Percentiles rank a stretch among this genome's conserved stretches.
Evolutionary conservation across 2,329 filamentous ascomycete genomes (phyloP).

Genomic region (Curvularia sp.): DNA sequence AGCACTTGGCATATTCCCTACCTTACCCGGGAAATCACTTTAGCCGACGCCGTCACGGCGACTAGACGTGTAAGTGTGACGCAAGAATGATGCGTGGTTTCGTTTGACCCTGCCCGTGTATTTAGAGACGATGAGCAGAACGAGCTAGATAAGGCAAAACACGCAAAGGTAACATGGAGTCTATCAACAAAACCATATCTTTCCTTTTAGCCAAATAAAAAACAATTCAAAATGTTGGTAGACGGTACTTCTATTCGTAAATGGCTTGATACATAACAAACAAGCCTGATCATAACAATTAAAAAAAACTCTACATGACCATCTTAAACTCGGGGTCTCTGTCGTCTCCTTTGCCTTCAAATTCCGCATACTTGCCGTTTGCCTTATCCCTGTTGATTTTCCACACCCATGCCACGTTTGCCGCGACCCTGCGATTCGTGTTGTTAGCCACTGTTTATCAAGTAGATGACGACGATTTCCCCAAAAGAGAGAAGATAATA

Average conservation of each 20-base stretch:
- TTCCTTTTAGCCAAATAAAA: no score
- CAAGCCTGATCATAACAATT: neutral
- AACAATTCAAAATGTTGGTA: neutral
- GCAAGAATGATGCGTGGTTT: neutral
- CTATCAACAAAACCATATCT: no score
- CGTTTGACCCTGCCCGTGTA: neutral
- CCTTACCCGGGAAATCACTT: neutral
- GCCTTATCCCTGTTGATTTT: conserved; percentile 71
- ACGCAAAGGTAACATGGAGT: no score
- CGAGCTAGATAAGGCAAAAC: no score
- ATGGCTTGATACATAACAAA: neutral
- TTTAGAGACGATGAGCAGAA: neutral
- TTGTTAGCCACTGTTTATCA: neutral
- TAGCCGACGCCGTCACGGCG: neutral
- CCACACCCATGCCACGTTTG: conserved; percentile 67
- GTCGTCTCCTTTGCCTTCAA: conserved; percentile 66
- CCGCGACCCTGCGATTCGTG: conserved; percentile 57
- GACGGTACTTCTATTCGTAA: neutral
- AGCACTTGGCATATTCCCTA: neutral
- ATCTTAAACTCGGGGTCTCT: conserved; percentile 68
- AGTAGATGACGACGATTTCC: neutral
- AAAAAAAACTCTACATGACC: conserved; percentile 56
- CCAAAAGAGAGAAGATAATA: conserved; percentile 20
- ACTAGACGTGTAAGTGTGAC: neutral
- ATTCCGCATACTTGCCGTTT: conserved; percentile 65